Evolutionary conservation across 768 basidiomycete genomes (phyloP).

Genomic region (Podaxis rugospora): DNA sequence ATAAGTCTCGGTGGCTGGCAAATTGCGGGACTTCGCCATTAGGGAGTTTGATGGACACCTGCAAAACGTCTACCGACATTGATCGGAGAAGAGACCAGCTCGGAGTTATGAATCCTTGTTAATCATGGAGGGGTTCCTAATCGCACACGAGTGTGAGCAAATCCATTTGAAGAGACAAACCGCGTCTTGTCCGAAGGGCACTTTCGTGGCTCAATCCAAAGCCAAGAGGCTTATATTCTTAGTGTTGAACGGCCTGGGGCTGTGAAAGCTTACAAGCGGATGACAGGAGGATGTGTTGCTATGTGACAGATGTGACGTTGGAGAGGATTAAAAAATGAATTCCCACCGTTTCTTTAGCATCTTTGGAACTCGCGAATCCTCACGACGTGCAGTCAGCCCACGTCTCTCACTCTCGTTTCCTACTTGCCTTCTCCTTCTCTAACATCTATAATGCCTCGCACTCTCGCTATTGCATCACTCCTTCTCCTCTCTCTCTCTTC

Average conservation of each 20-base stretch:
- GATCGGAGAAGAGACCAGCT: not conserved
- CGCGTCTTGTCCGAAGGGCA: too few species aligned
- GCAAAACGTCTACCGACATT: not conserved
- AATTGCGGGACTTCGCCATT: not conserved
- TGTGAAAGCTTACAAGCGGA: too few species aligned
- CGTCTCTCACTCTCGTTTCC: constrained; percentile 1
- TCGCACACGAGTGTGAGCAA: too few species aligned
- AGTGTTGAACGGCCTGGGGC: too few species aligned
- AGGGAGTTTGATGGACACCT: not conserved
- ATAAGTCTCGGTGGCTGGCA: not conserved
- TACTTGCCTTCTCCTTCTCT: not conserved
- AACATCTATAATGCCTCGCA: constrained; percentile 15
- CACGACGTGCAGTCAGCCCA: constrained; percentile 3
- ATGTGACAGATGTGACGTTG: not conserved
- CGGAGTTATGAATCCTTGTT: not conserved
- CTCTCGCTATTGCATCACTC: constrained; percentile 16
- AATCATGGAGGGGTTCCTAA: too few species aligned
- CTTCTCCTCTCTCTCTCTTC: constrained; percentile 14
- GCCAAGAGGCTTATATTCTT: too few species aligned
- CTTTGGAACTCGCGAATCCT: not conserved
- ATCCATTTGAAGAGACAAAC: too few species aligned
- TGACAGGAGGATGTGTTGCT: not conserved
- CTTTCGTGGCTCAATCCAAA: too few species aligned
- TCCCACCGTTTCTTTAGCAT: not conserved
- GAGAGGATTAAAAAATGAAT: not conserved